A percentile compares a stretch with the other conserved stretches of the same genome.
Conservation (phyloP, 2,329 filamentous ascomycete species). For the Phialophora tarda region DNA sequence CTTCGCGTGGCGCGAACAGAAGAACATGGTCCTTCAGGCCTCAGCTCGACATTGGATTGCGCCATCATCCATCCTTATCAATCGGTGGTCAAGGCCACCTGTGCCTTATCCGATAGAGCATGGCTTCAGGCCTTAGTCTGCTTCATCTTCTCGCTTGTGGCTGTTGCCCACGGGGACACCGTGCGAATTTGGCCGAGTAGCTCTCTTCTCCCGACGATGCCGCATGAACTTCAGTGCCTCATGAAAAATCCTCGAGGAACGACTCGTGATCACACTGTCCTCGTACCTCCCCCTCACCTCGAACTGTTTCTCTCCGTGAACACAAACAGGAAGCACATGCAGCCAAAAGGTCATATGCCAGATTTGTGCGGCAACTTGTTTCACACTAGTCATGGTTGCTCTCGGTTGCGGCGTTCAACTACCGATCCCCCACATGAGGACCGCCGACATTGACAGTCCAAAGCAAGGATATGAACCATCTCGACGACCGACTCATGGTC, state of each 20-base stretch:
- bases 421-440: conserved; percentile 22
- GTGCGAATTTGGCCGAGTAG: conserved; percentile 9
- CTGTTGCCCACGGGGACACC: conserved; percentile 27
- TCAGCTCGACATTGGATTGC: conserved; percentile 27
- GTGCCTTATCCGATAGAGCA: conserved; percentile 25
- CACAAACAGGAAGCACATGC: conserved; percentile 9
- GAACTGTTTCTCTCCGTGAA: not conserved
- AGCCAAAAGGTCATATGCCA: not conserved
- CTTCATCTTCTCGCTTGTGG: conserved; percentile 34
- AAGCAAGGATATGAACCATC: conserved; percentile 15
- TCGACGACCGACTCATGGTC: not conserved
- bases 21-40: conserved; percentile 13
- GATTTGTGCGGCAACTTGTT: conserved; percentile 26
- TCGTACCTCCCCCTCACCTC: not conserved
- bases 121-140: conserved; percentile 29
- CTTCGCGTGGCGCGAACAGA: conserved; percentile 18
- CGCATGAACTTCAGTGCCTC: not conserved
- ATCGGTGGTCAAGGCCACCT: conserved; percentile 6
- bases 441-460: not conserved
- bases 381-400: conserved; percentile 31
- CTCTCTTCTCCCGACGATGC: not conserved
- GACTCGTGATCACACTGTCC: not conserved
- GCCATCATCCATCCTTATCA: conserved; percentile 29
- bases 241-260: not conserved
- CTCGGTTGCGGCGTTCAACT: conserved; percentile 26